phyloP scores from a whole-genome alignment of 495 filamentous ascomycete species.

The Penicillium flavigenum region DNA sequence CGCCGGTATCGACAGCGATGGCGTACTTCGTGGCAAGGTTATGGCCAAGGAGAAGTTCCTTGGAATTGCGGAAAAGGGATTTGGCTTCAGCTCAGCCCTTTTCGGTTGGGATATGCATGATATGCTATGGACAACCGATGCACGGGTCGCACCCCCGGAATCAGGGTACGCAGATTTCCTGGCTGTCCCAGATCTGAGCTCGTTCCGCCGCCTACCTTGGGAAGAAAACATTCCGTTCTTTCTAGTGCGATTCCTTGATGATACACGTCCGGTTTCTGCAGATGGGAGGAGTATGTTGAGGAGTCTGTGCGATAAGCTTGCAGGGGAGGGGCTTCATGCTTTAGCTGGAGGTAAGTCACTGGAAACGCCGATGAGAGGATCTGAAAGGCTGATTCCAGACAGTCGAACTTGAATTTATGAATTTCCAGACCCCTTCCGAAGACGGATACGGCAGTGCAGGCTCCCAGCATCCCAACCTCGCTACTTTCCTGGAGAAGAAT shows the following conservation, averaged over 20 bases:
- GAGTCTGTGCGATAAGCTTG: conserved; percentile 60
- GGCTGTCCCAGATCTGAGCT: conserved; percentile 71
- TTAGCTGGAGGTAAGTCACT: conserved; percentile 74
- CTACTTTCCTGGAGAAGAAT: conserved; percentile 66
- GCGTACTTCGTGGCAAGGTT: conserved; percentile 82
- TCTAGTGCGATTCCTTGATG: conserved; percentile 71
- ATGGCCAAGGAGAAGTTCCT: conserved; percentile 94
- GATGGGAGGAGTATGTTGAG: conserved; percentile 74
- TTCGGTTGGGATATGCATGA: conserved; percentile 99
- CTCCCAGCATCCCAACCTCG: conserved; percentile 60
- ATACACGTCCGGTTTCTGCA: conserved; percentile 58
- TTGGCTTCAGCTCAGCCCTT: conserved; percentile 92
- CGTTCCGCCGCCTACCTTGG: conserved; percentile 85
- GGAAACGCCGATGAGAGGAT: background rate
- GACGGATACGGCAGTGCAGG: conserved; percentile 39
- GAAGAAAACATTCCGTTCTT: conserved; percentile 91
- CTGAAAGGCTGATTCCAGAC: background rate
- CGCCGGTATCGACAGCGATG: conserved; percentile 83
- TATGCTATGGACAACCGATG: conserved; percentile 73
- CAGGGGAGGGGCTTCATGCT: conserved; percentile 60
- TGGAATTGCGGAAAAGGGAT: conserved; percentile 71
- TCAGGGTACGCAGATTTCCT: conserved; percentile 87
- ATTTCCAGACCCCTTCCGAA: conserved; percentile 66
- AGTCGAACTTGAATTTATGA: conserved; percentile 95
- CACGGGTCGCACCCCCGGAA: conserved; percentile 78